Evolutionary conservation across 108 stramenopile species (phyloP), one percentile per base, ranked within the genome.

Genomic region (Mediolabrus comicus): DNA sequence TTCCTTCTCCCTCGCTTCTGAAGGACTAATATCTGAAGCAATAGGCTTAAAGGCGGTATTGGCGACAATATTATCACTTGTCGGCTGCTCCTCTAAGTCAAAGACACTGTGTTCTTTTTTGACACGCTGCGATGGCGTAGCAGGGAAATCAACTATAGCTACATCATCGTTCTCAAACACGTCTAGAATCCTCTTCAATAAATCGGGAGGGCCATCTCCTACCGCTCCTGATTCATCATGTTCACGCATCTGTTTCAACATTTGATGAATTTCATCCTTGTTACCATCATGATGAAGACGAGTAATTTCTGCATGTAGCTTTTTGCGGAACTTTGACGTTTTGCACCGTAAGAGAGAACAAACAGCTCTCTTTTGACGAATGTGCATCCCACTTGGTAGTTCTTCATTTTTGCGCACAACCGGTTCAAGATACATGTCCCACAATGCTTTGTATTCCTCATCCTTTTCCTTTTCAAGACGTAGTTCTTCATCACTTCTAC

Each of bases 361-460:
- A 0, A 2, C 34, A 1, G 25, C 59, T 14, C 0, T 32, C 53
- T 36, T 70, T 32, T 52, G 32, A 60, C 69, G 46, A 49, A 70
- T 19, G 6, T 35, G 22, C 59, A 70, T 70, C 25, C 69, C 69
- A 14, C 46, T 25, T 3, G 35, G 29, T 5, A 70, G 69, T 31
- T 70, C 69, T 46, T 70, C 69, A 46, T 70, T 52, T 26, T 53
- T 11, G 46, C 69, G 22, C 3, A 52, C 22, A 29, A 29, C 24
- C 1, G 69, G 69, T n/a, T 33, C 6, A 43, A 70, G 57, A n/a
- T 70, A 70, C 26, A 53, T 28, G 2, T 61, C 33, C 32, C 41
- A 52, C 9, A 70, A 51, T 0, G 27, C 2, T 8, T 52, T 49
- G 25, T 61, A 70, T 8, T 70, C 69, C 17, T 53, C 55, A 34